A percentile compares a stretch with the other conserved stretches of the same genome.
Evolutionary conservation across 108 stramenopile genomes (phyloP).

Genomic region (Discostella pseudostelligera): DNA sequence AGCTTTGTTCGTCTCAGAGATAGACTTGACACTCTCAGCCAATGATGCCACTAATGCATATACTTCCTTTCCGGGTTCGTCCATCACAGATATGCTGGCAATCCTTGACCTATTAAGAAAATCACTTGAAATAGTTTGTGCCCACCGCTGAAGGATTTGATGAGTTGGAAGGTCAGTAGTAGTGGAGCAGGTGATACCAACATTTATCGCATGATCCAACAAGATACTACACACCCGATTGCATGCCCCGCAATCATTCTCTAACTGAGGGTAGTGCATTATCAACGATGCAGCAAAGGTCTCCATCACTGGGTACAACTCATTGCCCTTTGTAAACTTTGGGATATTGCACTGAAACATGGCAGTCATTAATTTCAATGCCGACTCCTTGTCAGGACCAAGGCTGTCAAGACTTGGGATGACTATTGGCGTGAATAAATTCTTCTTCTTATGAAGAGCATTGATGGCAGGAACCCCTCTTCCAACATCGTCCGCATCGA

Average conservation of each 20-base stretch:
- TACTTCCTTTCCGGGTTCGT: too few species aligned
- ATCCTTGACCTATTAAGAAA: background rate
- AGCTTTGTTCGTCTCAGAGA: too few species aligned
- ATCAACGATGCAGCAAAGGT: slow-evolving; percentile 4
- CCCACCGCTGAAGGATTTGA: background rate
- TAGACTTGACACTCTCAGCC: too few species aligned
- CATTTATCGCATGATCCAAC: background rate
- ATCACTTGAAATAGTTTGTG: background rate
- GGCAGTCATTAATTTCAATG: background rate
- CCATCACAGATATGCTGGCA: too few species aligned
- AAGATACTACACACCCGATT: background rate
- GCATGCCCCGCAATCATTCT: background rate
- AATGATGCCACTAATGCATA: too few species aligned
- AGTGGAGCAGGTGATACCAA: background rate
- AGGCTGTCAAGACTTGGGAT: background rate
- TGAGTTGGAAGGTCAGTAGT: background rate
- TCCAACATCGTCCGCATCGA: background rate
- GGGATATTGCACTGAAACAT: background rate
- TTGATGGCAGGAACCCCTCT: background rate
- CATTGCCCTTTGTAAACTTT: background rate
- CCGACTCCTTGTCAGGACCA: background rate
- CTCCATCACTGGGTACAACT: background rate
- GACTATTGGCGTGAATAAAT: background rate
- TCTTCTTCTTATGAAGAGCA: background rate
- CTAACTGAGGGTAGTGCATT: background rate